A percentile compares a stretch with the other conserved stretches of the same genome.
Conservation (phyloP, 345 rosid species). For the Nasturtium officinale region DNA sequence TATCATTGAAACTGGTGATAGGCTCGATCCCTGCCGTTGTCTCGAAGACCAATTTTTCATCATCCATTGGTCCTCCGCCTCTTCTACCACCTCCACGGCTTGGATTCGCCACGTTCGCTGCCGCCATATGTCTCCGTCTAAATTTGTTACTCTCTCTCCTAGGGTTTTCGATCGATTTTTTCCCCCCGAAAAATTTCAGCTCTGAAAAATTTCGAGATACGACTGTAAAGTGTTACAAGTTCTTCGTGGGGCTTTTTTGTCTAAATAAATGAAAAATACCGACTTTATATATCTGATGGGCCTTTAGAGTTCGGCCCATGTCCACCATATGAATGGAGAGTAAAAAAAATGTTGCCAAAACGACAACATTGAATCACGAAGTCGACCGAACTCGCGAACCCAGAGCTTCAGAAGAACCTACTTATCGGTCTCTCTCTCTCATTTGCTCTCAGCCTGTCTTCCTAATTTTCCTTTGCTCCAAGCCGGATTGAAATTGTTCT, state of each 20-base stretch:
- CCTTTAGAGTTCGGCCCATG: conserved; percentile 11
- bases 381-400: conserved; percentile 26
- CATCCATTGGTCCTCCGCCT: conserved; percentile 50
- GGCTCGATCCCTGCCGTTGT: conserved; percentile 91
- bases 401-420: conserved; percentile 37
- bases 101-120: conserved; percentile 39
- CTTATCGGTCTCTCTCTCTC: conserved; percentile 29
- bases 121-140: conserved; percentile 34
- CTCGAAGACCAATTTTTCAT: conserved; percentile 74
- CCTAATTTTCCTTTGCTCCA: conserved; percentile 19
- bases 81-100: conserved; percentile 51
- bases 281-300: conserved; percentile 22
- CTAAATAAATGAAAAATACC: neutral
- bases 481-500: neutral
- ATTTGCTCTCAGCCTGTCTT: conserved; percentile 6
- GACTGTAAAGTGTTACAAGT: conserved; percentile 16
- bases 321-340: neutral
- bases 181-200: neutral
- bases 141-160: conserved; percentile 38
- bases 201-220: neutral
- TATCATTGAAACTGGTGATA: conserved; percentile 73
- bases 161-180: conserved; percentile 40
- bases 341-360: conserved; percentile 14
- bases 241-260: conserved; percentile 18
- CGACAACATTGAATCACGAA: conserved; percentile 15